Evolutionary conservation across 176 grass and related monocot species (phyloP).

Genomic region (Dendrocalamus sinicus): DNA sequence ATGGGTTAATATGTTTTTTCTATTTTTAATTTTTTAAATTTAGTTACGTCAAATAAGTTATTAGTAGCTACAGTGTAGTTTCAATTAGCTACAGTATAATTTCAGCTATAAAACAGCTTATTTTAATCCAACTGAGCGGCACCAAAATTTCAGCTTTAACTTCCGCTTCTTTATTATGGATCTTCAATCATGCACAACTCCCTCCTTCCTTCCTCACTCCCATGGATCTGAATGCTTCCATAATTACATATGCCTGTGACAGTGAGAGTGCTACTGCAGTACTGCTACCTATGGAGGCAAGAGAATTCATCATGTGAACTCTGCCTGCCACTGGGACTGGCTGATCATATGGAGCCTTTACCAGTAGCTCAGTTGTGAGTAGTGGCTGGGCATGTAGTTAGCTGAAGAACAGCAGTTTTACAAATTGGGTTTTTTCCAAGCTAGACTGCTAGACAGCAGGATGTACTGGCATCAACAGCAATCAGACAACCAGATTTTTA

Average conservation of each 20-base stretch:
- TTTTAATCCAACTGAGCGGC: too few relatives aligned
- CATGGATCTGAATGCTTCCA: neutral
- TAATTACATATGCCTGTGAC: slow-evolving; percentile 9
- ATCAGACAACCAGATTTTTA: neutral
- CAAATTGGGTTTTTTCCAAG: neutral
- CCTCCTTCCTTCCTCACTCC: neutral
- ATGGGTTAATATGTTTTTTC: too few relatives aligned
- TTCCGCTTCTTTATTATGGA: slow-evolving; percentile 18
- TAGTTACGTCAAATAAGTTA: too few relatives aligned
- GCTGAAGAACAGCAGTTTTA: neutral
- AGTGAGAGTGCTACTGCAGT: neutral
- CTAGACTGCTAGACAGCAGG: neutral
- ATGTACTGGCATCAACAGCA: neutral
- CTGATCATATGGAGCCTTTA: neutral
- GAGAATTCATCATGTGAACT: neutral
- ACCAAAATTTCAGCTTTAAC: slow-evolving; percentile 2
- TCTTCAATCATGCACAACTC: neutral
- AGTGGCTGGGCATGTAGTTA: neutral
- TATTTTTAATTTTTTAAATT: too few relatives aligned
- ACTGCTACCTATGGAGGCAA: neutral
- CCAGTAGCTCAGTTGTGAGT: neutral
- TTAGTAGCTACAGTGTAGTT: too few relatives aligned
- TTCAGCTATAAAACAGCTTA: too few relatives aligned
- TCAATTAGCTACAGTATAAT: accelerated
- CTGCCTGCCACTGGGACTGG: neutral